Evolutionary conservation across 2,329 filamentous ascomycete species (phyloP).

Genomic region (Calonectria naviculata): DNA sequence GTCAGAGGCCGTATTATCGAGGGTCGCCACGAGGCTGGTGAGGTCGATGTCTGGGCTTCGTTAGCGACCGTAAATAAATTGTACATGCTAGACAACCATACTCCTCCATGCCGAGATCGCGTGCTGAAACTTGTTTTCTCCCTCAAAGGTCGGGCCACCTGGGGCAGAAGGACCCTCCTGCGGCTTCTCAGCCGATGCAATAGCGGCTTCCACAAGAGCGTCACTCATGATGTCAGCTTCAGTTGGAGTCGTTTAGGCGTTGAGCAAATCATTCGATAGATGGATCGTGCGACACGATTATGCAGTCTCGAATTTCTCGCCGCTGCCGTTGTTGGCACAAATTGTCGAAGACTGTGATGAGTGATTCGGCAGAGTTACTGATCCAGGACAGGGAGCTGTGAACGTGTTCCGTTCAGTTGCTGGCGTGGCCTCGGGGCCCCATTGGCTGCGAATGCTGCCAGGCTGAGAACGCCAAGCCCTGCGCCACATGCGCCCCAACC

Average conservation of each 20-base stretch:
- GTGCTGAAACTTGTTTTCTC: conserved; percentile 94
- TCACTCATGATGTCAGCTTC: conserved; percentile 45
- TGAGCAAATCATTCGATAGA: conserved; percentile 30
- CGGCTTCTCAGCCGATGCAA: conserved; percentile 37
- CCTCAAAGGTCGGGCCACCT: conserved; percentile 53
- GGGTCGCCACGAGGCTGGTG: conserved; percentile 81
- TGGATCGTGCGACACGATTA: conserved; percentile 21
- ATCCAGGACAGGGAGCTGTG: conserved; percentile 23
- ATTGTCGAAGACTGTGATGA: conserved; percentile 17
- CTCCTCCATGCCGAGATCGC: conserved; percentile 97
- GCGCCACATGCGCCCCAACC: conserved; percentile 29
- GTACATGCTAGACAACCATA: conserved; percentile 53
- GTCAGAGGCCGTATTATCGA: conserved; percentile 95
- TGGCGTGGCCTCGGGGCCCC: conserved; percentile 28
- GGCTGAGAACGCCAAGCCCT: conserved; percentile 37
- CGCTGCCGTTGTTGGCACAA: conserved; percentile 5
- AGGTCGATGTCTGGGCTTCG: conserved; percentile 80
- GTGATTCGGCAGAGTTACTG: conserved; percentile 11
- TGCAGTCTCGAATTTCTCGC: conserved; percentile 10
- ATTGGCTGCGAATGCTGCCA: conserved; percentile 39
- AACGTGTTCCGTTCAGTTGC: conserved; percentile 39
- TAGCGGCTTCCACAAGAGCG: conserved; percentile 43
- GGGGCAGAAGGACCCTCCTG: conserved; percentile 25
- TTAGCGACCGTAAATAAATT: conserved; percentile 27
- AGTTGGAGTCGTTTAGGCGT: conserved; percentile 18